Evolutionary conservation across 352 stramenopile genomes (phyloP).

Genomic region (Pythium brachiatum): DNA sequence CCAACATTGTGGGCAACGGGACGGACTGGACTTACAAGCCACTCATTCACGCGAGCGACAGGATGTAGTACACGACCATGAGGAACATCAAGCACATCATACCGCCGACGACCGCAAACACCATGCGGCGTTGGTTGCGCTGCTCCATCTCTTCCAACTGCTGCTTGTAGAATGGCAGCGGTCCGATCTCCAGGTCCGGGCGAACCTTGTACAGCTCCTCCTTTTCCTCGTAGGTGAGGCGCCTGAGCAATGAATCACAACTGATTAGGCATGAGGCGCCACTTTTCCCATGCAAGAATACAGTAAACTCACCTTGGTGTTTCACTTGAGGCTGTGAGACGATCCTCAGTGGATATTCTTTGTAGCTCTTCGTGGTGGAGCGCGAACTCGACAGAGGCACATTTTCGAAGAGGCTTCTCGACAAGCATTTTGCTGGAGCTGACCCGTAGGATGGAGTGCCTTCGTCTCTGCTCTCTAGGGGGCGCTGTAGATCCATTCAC

Average conservation of each 20-base stretch:
- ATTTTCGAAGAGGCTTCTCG: conserved; percentile 49
- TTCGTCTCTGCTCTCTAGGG: conserved; percentile 10
- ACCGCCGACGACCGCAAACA: conserved; percentile 75
- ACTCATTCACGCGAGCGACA: conserved; percentile 19
- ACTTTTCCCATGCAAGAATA: too few species aligned
- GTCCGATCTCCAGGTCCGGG: conserved; percentile 76
- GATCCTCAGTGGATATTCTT: conserved; percentile 27
- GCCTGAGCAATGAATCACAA: conserved; percentile 28
- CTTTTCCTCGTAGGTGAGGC: conserved; percentile 78
- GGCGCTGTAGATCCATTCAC: not conserved
- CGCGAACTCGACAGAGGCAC: conserved; percentile 68
- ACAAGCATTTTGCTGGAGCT: conserved; percentile 32
- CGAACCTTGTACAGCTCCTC: conserved; percentile 79
- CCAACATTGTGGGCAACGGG: not conserved
- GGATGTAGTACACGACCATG: conserved; percentile 68
- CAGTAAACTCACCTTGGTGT: conserved; percentile 41
- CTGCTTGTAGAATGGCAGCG: conserved; percentile 55
- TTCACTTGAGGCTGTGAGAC: conserved; percentile 34
- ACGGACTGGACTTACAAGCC: not conserved
- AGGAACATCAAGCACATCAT: conserved; percentile 65
- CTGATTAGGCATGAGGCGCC: too few species aligned
- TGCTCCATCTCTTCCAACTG: conserved; percentile 50
- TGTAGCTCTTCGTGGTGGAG: conserved; percentile 42
- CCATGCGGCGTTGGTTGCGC: conserved; percentile 59
- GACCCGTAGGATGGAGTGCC: conserved; percentile 66